These are phyloP conservation scores for Coffea canephora DNA, from an alignment of 257 asterid species.

Conservation along the genomic window DNA sequence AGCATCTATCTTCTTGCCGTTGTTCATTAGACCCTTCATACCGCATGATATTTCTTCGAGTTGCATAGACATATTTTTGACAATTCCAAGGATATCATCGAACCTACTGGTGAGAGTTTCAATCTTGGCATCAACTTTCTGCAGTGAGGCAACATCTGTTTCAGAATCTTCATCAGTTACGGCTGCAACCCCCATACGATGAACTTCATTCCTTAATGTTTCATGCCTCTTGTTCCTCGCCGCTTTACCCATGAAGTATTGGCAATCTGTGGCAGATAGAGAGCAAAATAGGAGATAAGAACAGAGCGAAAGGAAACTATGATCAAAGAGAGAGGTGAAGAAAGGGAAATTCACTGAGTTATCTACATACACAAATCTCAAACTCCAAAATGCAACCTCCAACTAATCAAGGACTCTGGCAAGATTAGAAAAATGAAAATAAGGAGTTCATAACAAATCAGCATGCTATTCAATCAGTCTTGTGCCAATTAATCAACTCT, in stretches of 20 bases:
- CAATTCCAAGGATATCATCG: background rate
- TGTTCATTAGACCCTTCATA: background rate
- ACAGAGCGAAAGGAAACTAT: background rate
- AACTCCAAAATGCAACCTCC: background rate
- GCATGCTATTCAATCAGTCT: too few species aligned
- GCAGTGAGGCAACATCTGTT: background rate
- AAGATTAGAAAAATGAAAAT: background rate
- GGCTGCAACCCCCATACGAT: background rate
- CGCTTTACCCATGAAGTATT: background rate
- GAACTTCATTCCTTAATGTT: background rate
- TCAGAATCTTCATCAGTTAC: background rate
- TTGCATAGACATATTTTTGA: background rate
- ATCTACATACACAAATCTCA: background rate
- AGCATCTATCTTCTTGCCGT: background rate
- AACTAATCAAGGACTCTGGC: background rate
- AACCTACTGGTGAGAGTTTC: background rate
- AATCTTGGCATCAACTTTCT: constrained; percentile 1
- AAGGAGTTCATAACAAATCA: too few species aligned
- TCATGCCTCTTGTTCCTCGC: too few species aligned
- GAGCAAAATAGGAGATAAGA: background rate
- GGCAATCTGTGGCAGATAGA: background rate
- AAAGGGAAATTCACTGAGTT: background rate
- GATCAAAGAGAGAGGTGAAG: background rate
- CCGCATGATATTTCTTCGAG: background rate
- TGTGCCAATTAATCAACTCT: too few species aligned